Percentiles rank a stretch among this genome's conserved stretches.
These are phyloP conservation scores for Botryotinia narcissicola DNA, from an alignment of 2,329 filamentous ascomycete species.

Conservation along the genomic window DNA sequence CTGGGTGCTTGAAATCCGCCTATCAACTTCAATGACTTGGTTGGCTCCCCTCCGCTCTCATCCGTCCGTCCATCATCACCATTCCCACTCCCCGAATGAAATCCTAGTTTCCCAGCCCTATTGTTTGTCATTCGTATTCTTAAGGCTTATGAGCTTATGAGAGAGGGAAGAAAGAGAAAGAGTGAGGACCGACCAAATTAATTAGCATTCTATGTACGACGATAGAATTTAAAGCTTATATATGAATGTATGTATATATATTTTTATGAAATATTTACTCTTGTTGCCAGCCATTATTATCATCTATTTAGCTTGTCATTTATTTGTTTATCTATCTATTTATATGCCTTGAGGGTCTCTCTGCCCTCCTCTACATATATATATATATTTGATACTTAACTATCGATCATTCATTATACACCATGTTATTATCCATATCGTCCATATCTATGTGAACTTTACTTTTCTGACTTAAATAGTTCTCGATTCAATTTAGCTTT, in stretches of 20 bases:
- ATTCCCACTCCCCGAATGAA: constrained; percentile 4
- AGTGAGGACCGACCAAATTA: not conserved
- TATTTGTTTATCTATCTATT: too few species aligned
- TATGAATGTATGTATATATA: not conserved
- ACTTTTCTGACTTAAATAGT: not conserved
- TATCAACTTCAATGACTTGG: not conserved
- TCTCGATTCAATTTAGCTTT: constrained; percentile 8
- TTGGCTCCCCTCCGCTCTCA: not conserved
- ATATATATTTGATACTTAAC: not conserved
- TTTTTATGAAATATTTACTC: constrained; percentile 4
- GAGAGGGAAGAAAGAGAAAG: not conserved
- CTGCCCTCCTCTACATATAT: not conserved
- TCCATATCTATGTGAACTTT: not conserved
- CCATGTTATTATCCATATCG: not conserved
- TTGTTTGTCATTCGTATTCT: constrained; percentile 4
- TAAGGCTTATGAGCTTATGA: constrained; percentile 9
- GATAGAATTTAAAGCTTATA: not conserved
- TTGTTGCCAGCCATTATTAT: not conserved
- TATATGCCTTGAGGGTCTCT: not conserved
- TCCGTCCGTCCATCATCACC: not conserved
- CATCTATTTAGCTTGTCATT: not conserved
- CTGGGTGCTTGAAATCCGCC: not conserved
- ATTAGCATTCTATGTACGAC: not conserved
- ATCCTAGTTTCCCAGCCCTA: constrained; percentile 14
- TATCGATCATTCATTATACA: not conserved